Base-by-base conservation (phyloP, 768 basidiomycete species). In the Kwoniella dejecticola region DNA sequence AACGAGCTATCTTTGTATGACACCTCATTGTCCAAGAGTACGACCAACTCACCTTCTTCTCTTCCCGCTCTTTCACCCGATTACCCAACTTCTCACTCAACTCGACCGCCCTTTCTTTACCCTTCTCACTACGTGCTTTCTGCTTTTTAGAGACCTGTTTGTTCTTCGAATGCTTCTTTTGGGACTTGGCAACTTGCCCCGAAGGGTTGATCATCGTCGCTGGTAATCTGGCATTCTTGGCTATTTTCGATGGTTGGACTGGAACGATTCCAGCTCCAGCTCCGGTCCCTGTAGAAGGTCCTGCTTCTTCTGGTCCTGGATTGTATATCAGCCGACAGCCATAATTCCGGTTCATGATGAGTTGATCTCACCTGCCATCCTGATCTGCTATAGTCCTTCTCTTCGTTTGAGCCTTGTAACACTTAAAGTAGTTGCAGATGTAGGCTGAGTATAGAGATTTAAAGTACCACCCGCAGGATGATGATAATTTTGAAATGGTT, bases 51-150 rank as follows among this genome's bases (percentile, higher is more conserved):
- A 74, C 72, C 62, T 71, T 74, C 47, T 67, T 61, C 57, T 74
- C 72, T 58, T 74, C 72, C 52, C 72, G 61, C 36, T 53, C 61
- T 26, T 59, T 67, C 1, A 71, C 72, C 57, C 64, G 67, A 44
- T 61, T 68, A 40, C 65, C 72, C 30, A 69, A 53, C 57, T 60
- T 66, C 13, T 46, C 55, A 44, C 62, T 63, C 50, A 66, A 23
- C 64, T 74, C 72, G 19, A 74, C 40, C 24, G 72, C 72, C 54
- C 60, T 64, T 60, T 74, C 72, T 42, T 62, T 66, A 21, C 71
- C 71, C 57, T 68, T 64, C 36, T 71, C 72, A 23, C 31, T 50
- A 44, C 63, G 56, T 49, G 45, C 41, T 45, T 68, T 67, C 53
- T 71, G 60, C 55, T 71, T 71, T 56, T 60, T 59, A 17, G 60